phyloP scores from a whole-genome alignment of 768 basidiomycete genomes.

The Daedaleopsis sinensis region DNA sequence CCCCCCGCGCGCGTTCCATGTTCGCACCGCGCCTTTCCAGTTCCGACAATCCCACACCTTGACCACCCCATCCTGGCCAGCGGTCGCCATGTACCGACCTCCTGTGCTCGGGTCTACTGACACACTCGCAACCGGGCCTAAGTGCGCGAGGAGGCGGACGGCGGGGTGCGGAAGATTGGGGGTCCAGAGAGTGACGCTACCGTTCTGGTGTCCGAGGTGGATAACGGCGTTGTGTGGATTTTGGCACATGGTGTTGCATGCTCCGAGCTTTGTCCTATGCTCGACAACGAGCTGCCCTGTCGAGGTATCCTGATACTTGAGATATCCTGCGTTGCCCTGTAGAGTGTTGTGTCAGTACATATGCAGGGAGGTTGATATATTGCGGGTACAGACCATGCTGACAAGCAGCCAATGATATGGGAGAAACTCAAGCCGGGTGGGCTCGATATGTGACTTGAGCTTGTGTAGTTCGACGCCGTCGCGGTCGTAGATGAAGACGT shows the following conservation, averaged over 20 bases:
- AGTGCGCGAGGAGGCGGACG: conserved; percentile 88
- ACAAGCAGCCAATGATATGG: conserved; percentile 96
- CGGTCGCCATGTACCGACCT: conserved; percentile 90
- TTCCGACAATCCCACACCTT: conserved; percentile 98
- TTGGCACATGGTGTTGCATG: conserved; percentile 84
- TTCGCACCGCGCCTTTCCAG: conserved; percentile 88
- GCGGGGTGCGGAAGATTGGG: conserved; percentile 92
- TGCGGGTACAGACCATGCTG: conserved; percentile 52
- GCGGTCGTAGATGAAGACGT: conserved; percentile 94
- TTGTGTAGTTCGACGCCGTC: conserved; percentile 92
- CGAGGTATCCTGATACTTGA: conserved; percentile 97
- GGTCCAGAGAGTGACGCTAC: conserved; percentile 95
- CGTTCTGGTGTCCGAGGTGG: conserved; percentile 93
- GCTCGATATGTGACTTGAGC: conserved; percentile 83
- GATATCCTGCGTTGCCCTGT: conserved; percentile 84
- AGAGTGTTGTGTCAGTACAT: background rate
- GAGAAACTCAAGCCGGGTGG: conserved; percentile 87
- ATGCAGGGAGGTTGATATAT: background rate
- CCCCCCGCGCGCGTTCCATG: conserved; percentile 73
- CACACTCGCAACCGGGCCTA: conserved; percentile 82
- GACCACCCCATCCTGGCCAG: conserved; percentile 84
- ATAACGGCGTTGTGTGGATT: conserved; percentile 94
- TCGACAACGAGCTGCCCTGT: conserved; percentile 86
- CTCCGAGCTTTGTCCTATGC: conserved; percentile 89
- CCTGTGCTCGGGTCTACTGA: conserved; percentile 84